Evolutionary conservation across 805 yeast species (phyloP).

Genomic region (Wickerhamomyces chambardii): DNA sequence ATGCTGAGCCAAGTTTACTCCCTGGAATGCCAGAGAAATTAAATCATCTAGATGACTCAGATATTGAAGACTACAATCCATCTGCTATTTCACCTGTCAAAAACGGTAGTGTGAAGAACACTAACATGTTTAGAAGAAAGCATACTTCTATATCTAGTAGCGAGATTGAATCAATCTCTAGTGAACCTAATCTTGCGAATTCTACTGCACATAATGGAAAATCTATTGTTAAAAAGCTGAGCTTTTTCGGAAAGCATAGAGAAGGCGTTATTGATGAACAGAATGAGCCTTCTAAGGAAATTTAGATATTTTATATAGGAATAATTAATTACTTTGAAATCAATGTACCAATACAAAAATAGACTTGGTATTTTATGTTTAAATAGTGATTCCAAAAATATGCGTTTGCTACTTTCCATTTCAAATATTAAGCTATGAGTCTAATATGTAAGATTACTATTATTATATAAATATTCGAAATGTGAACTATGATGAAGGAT

Average conservation of each 20-base stretch:
- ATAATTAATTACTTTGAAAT: too few species aligned
- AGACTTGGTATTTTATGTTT: too few species aligned
- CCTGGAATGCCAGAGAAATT: background rate
- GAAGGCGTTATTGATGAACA: constrained; percentile 12
- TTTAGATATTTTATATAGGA: too few species aligned
- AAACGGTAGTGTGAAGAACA: constrained; percentile 12
- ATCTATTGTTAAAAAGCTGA: constrained; percentile 15
- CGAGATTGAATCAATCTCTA: constrained; percentile 1
- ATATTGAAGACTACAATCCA: constrained; percentile 11
- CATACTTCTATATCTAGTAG: constrained; percentile 11
- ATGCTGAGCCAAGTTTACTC: constrained; percentile 9
- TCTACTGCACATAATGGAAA: constrained; percentile 9
- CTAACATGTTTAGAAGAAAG: constrained; percentile 8
- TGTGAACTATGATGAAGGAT: constrained; percentile 9
- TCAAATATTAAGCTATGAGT: too few species aligned
- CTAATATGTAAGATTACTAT: background rate
- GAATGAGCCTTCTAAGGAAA: constrained; percentile 2
- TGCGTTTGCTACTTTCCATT: too few species aligned
- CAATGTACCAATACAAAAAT: too few species aligned
- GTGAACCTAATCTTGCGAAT: constrained; percentile 6
- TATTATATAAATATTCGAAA: background rate
- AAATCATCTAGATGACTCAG: constrained; percentile 5
- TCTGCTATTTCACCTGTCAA: constrained; percentile 7
- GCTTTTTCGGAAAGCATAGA: constrained; percentile 10
- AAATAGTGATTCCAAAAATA: too few species aligned